Base-by-base conservation (phyloP, 108 stramenopile species). In the Asterionellopsis glacialis region DNA sequence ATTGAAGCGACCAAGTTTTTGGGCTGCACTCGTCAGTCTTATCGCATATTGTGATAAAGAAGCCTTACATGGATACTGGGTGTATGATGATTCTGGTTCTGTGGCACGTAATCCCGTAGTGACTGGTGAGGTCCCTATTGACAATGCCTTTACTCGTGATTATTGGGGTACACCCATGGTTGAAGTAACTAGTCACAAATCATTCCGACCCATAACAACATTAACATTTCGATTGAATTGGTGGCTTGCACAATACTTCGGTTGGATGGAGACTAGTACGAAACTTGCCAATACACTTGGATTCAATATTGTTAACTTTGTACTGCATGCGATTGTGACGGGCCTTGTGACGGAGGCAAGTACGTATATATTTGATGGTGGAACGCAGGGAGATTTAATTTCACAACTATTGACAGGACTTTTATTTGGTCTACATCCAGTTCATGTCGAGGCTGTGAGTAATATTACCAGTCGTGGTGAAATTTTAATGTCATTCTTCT, bases 391-490 rank as follows among this genome's bases (percentile, higher is more conserved):
- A 1, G 38, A 44, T 47, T 18, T 63, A 12, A 28, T 72, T 7
- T 55, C 63, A 28, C 75, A 72, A 38, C 41, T 81, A 13, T 52
- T 76, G 41, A 70, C 74, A 0, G 80, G 80, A 1, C 56, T 69
- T 22, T 38, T 76, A 11, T 81, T 81, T 67, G 80, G 64, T 10
- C 22, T 81, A 22, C 80, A 81, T 67, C 80, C 80, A 1, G 80
- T 81, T 0, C 80, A 81, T 51, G 74, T 74, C 52, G 80, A 81
- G 50, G 74, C 67, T 19, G 80, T 81, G n/a, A 69, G 67, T 68
- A 81, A 54, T 27, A 67, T 81, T 51, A 81, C 80, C 23, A 81
- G 80, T 69, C 74, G 80, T 38, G 80, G 80, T 0, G 80, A 81
- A 63, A 4, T 81, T 44, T 57, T 81, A 11, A 81, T 81, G 80